Evolutionary conservation across 345 rosid genomes (phyloP).

Genomic region (Citrus glauca): DNA sequence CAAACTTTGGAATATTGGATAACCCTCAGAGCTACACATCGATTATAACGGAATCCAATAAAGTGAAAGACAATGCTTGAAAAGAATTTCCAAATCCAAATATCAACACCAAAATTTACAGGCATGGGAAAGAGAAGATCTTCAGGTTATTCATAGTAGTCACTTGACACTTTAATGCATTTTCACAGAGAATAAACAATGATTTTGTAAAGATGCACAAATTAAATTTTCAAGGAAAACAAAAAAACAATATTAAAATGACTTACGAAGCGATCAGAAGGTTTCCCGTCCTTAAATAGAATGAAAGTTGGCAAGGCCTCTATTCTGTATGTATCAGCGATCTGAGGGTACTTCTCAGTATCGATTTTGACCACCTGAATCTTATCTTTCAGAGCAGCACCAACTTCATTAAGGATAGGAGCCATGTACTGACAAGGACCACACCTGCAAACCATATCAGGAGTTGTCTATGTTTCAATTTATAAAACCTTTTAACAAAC

Average conservation of each 20-base stretch:
- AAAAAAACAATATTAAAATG: neutral
- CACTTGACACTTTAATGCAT: neutral
- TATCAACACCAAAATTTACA: neutral
- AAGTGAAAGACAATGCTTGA: neutral
- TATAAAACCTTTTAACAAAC: neutral
- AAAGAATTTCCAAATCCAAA: neutral
- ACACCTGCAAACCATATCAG: conserved; percentile 53
- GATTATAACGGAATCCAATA: neutral
- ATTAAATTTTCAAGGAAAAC: neutral
- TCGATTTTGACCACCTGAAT: conserved; percentile 80
- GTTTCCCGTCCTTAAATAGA: conserved; percentile 78
- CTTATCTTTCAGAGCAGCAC: conserved; percentile 58
- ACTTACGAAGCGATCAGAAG: conserved; percentile 88
- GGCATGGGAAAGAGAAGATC: neutral
- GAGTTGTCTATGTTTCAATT: too few relatives aligned
- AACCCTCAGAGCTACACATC: neutral
- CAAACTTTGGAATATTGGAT: neutral
- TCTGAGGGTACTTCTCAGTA: conserved; percentile 81
- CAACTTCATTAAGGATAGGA: conserved; percentile 74
- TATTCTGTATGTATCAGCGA: conserved; percentile 68
- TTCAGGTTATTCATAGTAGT: neutral
- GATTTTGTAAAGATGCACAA: neutral
- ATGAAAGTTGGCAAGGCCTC: conserved; percentile 89
- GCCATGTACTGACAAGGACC: conserved; percentile 95
- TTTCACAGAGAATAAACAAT: neutral